Base-by-base conservation (phyloP, 352 stramenopile species). In the Phytopythium kandeliae region DNA sequence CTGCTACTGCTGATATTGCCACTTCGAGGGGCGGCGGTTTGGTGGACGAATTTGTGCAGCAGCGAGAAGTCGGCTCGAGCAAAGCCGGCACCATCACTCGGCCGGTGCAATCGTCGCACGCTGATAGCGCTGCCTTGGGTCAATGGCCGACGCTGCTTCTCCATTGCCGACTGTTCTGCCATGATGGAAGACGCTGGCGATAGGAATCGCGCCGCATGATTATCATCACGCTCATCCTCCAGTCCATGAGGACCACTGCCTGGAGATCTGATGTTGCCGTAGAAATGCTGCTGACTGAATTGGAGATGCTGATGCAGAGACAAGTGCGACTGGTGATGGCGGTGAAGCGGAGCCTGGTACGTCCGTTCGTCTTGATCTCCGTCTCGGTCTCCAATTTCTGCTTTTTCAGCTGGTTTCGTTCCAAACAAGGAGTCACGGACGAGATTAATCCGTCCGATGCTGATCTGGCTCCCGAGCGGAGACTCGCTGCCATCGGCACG, bases 1-100 rank as follows among this genome's bases (percentile, higher is more conserved):
- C 37, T 22, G 37, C 37, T 50, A 10, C 9, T 22, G 17, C 25
- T 24, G 17, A 26, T 10, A 13, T n/a, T 37, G 15, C 19, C 25
- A 13, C 34, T 41, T 13, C 25, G 35, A 34, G 47, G 47, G 26
- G 37, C 57, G 5, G 48, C 56, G 10, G 37, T 71, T 45, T 86
- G 74, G 40, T 91, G 79, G 28, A 91, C 65, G 33, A 87, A 89
- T 37, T 79, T 78, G 65, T 89, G 74, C 61, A 89, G 83, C 24
- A 83, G 58, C 11, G 74, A 67, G 54, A 85, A 86, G 26, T 86
- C 74, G 0, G 62, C 56, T 12, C 60, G 52, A 40, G 45, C 45
- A 52, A 63, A 43, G 37, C 51, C 62, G 10, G 43, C 52, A 5
- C 60, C 54, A n/a, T 73, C 72, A 0, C 55, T 66, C 3, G 19